These are phyloP conservation scores for Erodium texanum DNA, from an alignment of 441 rosid species.

Conservation along the genomic window DNA sequence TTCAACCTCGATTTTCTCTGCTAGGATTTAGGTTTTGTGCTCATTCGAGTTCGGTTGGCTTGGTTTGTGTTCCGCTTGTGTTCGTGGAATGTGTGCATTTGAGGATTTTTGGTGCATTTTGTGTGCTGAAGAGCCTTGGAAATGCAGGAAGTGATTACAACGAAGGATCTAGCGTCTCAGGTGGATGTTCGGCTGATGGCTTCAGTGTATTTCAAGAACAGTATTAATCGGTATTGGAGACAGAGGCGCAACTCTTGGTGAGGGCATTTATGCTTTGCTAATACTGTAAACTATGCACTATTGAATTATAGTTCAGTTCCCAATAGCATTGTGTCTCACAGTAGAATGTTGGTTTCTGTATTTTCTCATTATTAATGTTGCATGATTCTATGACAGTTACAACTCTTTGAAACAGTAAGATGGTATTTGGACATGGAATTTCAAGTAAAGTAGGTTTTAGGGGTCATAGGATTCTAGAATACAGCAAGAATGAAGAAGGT, in stretches of 20 bases:
- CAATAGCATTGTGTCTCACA: not conserved
- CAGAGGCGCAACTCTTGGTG: constrained; percentile 71
- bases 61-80: constrained; percentile 3
- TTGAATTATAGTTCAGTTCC: not conserved
- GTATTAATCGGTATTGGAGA: constrained; percentile 91
- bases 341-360: not conserved
- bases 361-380: not conserved
- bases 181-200: constrained; percentile 87
- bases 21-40: constrained; percentile 23
- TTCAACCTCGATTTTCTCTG: constrained; percentile 15
- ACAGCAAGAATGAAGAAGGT: not conserved
- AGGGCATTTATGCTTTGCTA: constrained; percentile 18
- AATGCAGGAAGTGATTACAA: constrained; percentile 81
- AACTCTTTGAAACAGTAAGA: not conserved
- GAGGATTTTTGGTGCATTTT: not conserved
- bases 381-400: not conserved
- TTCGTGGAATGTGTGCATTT: constrained; percentile 7
- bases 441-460: not conserved
- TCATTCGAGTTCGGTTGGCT: not conserved
- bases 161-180: constrained; percentile 78
- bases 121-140: constrained; percentile 15
- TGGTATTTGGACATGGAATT: not conserved
- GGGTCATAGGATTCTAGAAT: not conserved
- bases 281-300: not conserved
- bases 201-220: constrained; percentile 82